phyloP scores from a whole-genome alignment of 805 yeast genomes.

The Wickerhamomyces chaumierensis region DNA sequence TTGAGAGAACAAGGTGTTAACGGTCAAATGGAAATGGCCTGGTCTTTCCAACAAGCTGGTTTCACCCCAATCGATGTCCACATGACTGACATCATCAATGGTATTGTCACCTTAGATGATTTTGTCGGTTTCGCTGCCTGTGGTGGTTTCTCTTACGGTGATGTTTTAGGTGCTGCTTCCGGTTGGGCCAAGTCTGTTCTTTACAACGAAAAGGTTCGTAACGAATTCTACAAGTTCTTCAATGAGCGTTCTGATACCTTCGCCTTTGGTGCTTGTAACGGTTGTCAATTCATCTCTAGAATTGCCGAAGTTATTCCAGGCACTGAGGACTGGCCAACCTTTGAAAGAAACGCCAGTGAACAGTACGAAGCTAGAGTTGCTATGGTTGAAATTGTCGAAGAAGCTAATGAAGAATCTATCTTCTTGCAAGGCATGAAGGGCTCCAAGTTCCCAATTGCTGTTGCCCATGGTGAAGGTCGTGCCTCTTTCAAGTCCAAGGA shows the following conservation, averaged over 20 bases:
- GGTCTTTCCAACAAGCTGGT: slow-evolving; percentile 92
- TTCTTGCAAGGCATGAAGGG: slow-evolving; percentile 88
- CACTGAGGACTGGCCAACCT: slow-evolving; percentile 89
- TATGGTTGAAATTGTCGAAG: slow-evolving; percentile 69
- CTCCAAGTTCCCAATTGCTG: slow-evolving; percentile 91
- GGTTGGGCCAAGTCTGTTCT: slow-evolving; percentile 98
- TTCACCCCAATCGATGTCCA: slow-evolving; percentile 91
- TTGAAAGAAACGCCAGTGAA: slow-evolving; percentile 83
- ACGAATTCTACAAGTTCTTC: slow-evolving; percentile 73
- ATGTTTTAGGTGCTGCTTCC: slow-evolving; percentile 95
- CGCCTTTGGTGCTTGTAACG: slow-evolving; percentile 97
- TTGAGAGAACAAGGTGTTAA: slow-evolving; percentile 98
- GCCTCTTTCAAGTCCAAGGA: slow-evolving; percentile 52
- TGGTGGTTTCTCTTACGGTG: slow-evolving; percentile 99
- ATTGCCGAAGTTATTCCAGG: slow-evolving; percentile 86
- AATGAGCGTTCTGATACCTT: slow-evolving; percentile 82
- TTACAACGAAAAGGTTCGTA: slow-evolving; percentile 66
- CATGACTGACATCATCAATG: slow-evolving; percentile 82
- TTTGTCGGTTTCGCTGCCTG: slow-evolving; percentile 96
- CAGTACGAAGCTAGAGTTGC: slow-evolving; percentile 94
- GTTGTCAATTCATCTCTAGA: slow-evolving; percentile 91
- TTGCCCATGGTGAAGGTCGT: slow-evolving; percentile 97
- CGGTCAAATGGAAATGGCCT: slow-evolving; percentile 97
- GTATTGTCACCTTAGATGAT: slow-evolving; percentile 58
- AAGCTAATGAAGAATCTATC: slow-evolving; percentile 35